Evolutionary conservation across 352 stramenopile species (phyloP), one percentile per base, ranked within the genome.

Genomic region (Phytophthora cryptogea): DNA sequence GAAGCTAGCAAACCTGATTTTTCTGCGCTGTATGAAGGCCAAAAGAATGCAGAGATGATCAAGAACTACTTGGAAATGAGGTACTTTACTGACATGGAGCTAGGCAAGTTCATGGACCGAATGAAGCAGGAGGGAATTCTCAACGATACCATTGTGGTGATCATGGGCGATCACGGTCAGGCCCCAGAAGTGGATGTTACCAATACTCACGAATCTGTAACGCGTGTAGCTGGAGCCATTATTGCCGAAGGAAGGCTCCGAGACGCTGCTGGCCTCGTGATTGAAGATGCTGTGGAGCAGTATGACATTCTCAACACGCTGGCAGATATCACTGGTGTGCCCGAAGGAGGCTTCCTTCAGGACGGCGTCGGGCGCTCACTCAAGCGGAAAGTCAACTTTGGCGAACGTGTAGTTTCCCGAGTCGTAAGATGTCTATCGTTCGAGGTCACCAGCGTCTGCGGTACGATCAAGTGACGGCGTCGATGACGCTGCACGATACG

Each of bases 221-320:
- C 69, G 4, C 55, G 74, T 11, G 64, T 86, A 3, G 70, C 75
- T 1, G 75, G 49, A 0, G 65, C 74, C 7, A 27, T 86, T 41
- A 77, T 86, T 27, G 78, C 78, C 1, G 63, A 88, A 49, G 75
- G 75, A 0, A 58, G 75, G 20, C 52, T 88, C 8, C 68, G 73
- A 11, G 26, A 71, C 8, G 60, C 64, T 31, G 59, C 62, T 1
- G 78, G 78, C 0, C 50, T 66, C 20, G 28, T 83, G 5, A 70
- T 83, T 17, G 63, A 80, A 7, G 70, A 80, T 17, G 63, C 54
- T 1, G 70, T 66, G 7, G 73, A 69, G 2, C 75, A 86, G 9
- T 82, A 83, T 33, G 78, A 88, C 33, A 59, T 72, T 33, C 68
- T 88, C 46, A 88, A 86, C 44, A 86, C 78, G 10, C 43, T 88